These are phyloP conservation scores for Heterobasidion parviporum DNA, from an alignment of 1,284 basidiomycete genomes.

Conservation along the genomic window DNA sequence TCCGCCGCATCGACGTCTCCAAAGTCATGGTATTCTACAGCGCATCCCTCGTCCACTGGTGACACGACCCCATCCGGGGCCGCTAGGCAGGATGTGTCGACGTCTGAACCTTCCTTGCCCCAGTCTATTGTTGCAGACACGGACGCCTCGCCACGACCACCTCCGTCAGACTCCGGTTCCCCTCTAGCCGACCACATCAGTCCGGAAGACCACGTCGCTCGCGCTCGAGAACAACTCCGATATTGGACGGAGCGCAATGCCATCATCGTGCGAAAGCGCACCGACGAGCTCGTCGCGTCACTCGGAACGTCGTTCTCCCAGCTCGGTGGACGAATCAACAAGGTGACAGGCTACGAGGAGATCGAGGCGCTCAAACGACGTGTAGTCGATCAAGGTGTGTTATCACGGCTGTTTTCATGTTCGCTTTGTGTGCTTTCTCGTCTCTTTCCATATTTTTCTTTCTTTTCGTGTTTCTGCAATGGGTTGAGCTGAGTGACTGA, in stretches of 20 bases:
- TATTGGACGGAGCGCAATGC: conserved; percentile 44
- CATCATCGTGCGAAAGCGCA: conserved; percentile 38
- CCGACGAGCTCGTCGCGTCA: conserved; percentile 47
- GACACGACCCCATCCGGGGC: no score
- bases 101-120: no score
- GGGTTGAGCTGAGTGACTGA: neutral
- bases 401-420: neutral
- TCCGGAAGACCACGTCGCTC: neutral
- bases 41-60: no score
- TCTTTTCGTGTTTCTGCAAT: no score
- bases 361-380: conserved; percentile 76
- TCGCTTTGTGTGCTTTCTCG: neutral
- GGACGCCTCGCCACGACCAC: neutral
- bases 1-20: neutral
- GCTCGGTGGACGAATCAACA: conserved; percentile 74
- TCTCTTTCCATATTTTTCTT: neutral
- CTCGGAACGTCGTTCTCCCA: conserved; percentile 58
- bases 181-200: neutral
- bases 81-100: no score
- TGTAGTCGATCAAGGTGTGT: conserved; percentile 76
- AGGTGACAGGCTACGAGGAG: conserved; percentile 83
- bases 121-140: no score
- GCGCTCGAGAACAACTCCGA: conserved; percentile 21
- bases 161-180: neutral
- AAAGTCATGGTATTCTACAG: no score